phyloP scores from a whole-genome alignment of 352 stramenopile species.

The Globisporangium okanoganense region DNA sequence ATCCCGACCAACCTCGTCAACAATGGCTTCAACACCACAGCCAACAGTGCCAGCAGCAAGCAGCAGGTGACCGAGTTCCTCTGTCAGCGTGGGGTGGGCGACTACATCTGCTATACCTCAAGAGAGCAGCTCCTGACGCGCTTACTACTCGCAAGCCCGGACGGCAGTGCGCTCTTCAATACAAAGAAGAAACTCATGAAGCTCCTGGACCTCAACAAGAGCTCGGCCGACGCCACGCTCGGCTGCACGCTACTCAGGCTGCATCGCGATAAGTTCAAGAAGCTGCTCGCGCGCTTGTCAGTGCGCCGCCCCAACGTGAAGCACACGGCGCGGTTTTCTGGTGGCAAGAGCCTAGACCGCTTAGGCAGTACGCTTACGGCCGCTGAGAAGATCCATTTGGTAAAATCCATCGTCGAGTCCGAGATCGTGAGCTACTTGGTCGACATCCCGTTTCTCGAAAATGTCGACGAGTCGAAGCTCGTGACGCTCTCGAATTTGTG shows the following conservation, averaged over 20 bases:
- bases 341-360: conserved; percentile 15
- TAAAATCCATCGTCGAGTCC: conserved; percentile 61
- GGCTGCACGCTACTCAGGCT: conserved; percentile 63
- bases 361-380: conserved; percentile 27
- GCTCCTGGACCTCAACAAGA: conserved; percentile 57
- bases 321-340: conserved; percentile 53
- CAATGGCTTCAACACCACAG: conserved; percentile 11
- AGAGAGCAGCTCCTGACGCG: conserved; percentile 43
- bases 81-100: conserved; percentile 45
- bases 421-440: conserved; percentile 64
- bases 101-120: conserved; percentile 56
- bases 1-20: conserved; percentile 14
- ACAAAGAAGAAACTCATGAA: conserved; percentile 53
- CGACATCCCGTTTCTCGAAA: conserved; percentile 64
- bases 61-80: conserved; percentile 53
- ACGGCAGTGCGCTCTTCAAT: conserved; percentile 14
- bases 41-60: conserved; percentile 15
- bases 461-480: conserved; percentile 50
- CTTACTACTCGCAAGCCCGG: conserved; percentile 27
- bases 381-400: conserved; percentile 57
- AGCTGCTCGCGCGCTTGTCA: conserved; percentile 28
- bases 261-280: conserved; percentile 44
- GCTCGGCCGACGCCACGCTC: conserved; percentile 41
- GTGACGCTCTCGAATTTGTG: conserved; percentile 64
- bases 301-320: conserved; percentile 27